These are phyloP conservation scores for Ophiostoma tasmaniense DNA, from an alignment of 2,329 filamentous ascomycete species.

Conservation along the genomic window DNA sequence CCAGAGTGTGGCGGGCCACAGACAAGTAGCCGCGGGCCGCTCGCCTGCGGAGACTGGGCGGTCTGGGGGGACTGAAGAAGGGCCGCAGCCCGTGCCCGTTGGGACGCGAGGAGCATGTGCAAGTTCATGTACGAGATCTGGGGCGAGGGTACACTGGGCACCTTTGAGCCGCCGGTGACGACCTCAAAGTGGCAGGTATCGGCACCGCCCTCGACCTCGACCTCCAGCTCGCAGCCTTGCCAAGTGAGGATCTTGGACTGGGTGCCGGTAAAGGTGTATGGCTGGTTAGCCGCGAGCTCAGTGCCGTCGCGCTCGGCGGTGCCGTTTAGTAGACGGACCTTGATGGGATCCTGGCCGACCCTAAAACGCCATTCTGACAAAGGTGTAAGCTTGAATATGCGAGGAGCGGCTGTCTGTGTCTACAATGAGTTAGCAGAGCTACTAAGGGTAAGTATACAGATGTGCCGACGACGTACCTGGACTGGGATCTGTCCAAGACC, in stretches of 20 bases:
- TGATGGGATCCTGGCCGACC: constrained; percentile 44
- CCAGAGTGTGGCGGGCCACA: constrained; percentile 70
- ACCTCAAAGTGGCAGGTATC: constrained; percentile 56
- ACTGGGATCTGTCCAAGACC: constrained; percentile 61
- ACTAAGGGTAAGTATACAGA: background rate
- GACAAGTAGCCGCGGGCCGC: constrained; percentile 73
- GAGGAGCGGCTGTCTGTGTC: constrained; percentile 32
- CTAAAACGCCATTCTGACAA: constrained; percentile 75
- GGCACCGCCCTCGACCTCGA: constrained; percentile 63
- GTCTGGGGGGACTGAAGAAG: constrained; percentile 19
- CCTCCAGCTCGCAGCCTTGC: constrained; percentile 78
- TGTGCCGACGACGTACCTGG: constrained; percentile 33
- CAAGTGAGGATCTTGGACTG: constrained; percentile 89
- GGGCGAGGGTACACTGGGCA: constrained; percentile 43
- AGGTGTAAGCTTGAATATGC: constrained; percentile 46
- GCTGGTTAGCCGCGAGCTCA: constrained; percentile 72
- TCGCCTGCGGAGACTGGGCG: constrained; percentile 26
- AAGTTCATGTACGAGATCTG: constrained; percentile 75
- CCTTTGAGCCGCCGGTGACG: constrained; percentile 35
- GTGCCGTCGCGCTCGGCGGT: constrained; percentile 92
- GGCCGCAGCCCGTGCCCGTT: constrained; percentile 54
- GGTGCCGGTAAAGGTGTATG: constrained; percentile 71
- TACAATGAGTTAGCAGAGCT: background rate
- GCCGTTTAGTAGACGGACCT: constrained; percentile 61
- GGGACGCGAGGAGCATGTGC: constrained; percentile 73